Evolutionary conservation across 2,329 filamentous ascomycete species (phyloP).

Genomic region (Gaeumannomyces tritici): DNA sequence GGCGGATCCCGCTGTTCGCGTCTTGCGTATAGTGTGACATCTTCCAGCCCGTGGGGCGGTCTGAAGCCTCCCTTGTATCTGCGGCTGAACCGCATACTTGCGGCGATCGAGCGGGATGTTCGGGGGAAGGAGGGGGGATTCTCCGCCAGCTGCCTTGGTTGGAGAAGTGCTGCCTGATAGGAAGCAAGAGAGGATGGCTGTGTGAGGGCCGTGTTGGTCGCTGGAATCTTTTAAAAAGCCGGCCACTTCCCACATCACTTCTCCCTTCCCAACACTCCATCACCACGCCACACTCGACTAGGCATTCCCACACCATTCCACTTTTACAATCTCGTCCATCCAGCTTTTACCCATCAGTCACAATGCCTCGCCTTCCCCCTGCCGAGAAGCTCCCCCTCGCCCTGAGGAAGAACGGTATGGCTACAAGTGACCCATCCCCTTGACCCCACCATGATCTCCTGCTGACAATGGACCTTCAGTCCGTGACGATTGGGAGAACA

Average conservation of each 20-base stretch:
- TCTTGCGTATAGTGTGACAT: background rate
- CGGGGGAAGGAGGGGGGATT: background rate
- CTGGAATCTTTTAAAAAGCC: background rate
- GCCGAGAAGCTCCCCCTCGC: slow-evolving; percentile 41
- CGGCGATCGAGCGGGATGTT: too few relatives aligned
- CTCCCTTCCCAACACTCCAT: background rate
- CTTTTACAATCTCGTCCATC: background rate
- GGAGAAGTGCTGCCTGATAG: background rate
- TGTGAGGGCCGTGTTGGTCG: too few relatives aligned
- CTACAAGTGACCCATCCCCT: too few relatives aligned
- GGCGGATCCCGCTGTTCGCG: background rate
- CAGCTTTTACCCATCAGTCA: slow-evolving; percentile 5
- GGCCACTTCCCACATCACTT: background rate
- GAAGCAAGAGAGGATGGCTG: background rate
- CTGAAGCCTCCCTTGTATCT: background rate
- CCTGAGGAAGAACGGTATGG: slow-evolving; percentile 40
- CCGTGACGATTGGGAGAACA: slow-evolving; percentile 41
- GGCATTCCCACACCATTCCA: background rate
- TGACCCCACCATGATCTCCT: background rate
- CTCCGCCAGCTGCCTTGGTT: too few relatives aligned
- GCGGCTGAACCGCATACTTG: background rate
- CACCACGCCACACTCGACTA: background rate
- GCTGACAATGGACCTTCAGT: slow-evolving; percentile 21
- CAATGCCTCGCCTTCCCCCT: slow-evolving; percentile 30
- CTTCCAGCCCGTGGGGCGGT: background rate